phyloP scores from a whole-genome alignment of 1,284 basidiomycete genomes.

The Moesziomyces sp. region DNA sequence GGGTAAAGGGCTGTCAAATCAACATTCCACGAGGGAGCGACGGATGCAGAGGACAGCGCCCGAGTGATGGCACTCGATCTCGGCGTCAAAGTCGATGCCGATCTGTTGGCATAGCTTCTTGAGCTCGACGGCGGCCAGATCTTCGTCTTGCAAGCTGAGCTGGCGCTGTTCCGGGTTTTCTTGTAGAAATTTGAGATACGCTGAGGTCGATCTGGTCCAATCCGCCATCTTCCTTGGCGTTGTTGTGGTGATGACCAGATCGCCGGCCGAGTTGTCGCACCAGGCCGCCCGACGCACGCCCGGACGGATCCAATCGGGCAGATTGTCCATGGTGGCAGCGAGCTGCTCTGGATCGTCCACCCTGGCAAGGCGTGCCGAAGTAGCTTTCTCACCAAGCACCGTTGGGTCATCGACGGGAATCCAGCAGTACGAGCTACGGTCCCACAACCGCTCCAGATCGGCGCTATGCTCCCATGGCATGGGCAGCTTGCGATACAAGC shows the following conservation, averaged over 20 bases:
- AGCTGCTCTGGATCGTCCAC: conserved; percentile 24
- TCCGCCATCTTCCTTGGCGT: conserved; percentile 43
- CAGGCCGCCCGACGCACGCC: conserved; percentile 26
- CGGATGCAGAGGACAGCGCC: conserved; percentile 36
- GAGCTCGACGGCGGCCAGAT: conserved; percentile 36
- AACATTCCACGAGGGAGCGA: conserved; percentile 12
- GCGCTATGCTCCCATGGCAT: conserved; percentile 39
- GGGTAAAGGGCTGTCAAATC: background rate
- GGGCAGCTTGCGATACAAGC: conserved; percentile 32
- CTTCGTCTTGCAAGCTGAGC: conserved; percentile 35
- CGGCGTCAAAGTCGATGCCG: conserved; percentile 29
- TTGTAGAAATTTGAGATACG: conserved; percentile 34
- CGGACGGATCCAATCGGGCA: conserved; percentile 30
- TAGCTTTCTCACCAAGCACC: conserved; percentile 28
- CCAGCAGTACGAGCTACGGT: conserved; percentile 31
- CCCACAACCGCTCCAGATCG: conserved; percentile 31
- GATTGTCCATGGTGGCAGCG: conserved; percentile 7
- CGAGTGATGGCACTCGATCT: conserved; percentile 44
- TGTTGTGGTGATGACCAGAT: conserved; percentile 33
- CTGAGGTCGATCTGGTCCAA: conserved; percentile 39
- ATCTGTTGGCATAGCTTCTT: conserved; percentile 28
- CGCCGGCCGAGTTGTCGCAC: conserved; percentile 35
- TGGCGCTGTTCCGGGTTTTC: conserved; percentile 30
- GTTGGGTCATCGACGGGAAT: conserved; percentile 45
- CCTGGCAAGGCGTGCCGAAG: conserved; percentile 15